phyloP scores from a whole-genome alignment of 2,329 filamentous ascomycete genomes.

The Sphaerulina musiva region DNA sequence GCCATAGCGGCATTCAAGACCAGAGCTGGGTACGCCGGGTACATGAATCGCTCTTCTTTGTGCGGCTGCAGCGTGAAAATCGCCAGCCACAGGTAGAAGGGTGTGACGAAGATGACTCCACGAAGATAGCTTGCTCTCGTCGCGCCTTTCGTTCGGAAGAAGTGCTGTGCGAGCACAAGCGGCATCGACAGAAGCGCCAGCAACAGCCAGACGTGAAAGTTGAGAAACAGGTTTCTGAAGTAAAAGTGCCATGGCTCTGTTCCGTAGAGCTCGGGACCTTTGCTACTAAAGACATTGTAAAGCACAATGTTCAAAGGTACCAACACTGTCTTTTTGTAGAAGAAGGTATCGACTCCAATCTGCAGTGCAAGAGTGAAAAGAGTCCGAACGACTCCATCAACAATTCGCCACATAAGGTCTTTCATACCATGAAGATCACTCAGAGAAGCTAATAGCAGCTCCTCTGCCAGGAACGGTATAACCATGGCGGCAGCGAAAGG shows the following conservation, averaged over 20 bases:
- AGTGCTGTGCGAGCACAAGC: constrained; percentile 66
- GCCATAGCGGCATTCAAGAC: constrained; percentile 81
- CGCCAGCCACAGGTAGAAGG: constrained; percentile 89
- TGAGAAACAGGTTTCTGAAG: constrained; percentile 79
- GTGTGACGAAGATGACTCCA: constrained; percentile 68
- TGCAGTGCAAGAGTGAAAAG: constrained; percentile 64
- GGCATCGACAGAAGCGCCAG: constrained; percentile 70
- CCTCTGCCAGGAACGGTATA: constrained; percentile 73
- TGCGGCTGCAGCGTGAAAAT: constrained; percentile 92
- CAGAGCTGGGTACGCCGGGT: constrained; percentile 85
- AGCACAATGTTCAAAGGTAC: constrained; percentile 89
- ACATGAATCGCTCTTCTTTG: constrained; percentile 99
- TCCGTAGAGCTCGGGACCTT: constrained; percentile 81
- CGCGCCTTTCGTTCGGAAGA: constrained; percentile 54
- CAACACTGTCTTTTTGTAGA: constrained; percentile 70
- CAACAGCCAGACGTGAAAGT: constrained; percentile 93
- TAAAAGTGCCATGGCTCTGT: constrained; percentile 98
- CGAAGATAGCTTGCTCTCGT: constrained; percentile 66
- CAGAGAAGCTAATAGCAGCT: constrained; percentile 52
- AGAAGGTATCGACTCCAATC: constrained; percentile 70
- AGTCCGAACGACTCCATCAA: constrained; percentile 61
- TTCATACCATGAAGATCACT: constrained; percentile 38
- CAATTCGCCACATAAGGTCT: constrained; percentile 55
- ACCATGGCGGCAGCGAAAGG: constrained; percentile 83
- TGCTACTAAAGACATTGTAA: constrained; percentile 87